These are phyloP conservation scores for Chaetomium cochliodes DNA, from an alignment of 495 filamentous ascomycete species.

Conservation along the genomic window DNA sequence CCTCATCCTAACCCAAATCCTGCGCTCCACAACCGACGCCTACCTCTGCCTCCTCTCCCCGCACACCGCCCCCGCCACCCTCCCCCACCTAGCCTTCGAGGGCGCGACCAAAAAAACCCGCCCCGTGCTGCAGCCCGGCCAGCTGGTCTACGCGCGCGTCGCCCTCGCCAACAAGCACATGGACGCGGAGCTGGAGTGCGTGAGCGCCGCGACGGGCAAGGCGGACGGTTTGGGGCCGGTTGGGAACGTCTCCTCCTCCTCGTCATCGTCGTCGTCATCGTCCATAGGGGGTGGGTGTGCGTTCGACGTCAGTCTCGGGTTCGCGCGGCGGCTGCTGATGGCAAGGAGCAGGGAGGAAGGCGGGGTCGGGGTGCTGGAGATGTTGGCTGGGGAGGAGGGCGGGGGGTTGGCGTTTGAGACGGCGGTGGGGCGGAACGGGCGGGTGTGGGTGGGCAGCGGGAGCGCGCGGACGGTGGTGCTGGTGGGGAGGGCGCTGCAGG, in stretches of 20 bases:
- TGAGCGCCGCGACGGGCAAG: conserved; percentile 81
- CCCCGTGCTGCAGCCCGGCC: conserved; percentile 68
- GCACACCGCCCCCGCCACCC: conserved; percentile 68
- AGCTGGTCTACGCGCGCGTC: conserved; percentile 83
- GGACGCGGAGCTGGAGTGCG: conserved; percentile 87
- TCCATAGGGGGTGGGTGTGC: too few relatives aligned
- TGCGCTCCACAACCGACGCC: conserved; percentile 68
- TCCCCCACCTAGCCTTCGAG: conserved; percentile 89
- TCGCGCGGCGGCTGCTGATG: conserved; percentile 75
- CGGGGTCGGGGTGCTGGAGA: conserved; percentile 73
- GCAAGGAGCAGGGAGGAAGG: conserved; percentile 61
- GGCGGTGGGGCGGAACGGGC: conserved; percentile 91
- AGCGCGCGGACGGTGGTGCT: conserved; percentile 63
- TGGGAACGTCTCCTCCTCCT: not conserved
- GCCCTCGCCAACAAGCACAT: conserved; percentile 72
- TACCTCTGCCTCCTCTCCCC: conserved; percentile 62
- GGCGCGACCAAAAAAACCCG: conserved; percentile 87
- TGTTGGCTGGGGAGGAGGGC: conserved; percentile 64
- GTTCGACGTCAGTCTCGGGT: conserved; percentile 73
- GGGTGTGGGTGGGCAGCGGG: conserved; percentile 82
- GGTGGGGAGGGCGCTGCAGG: conserved; percentile 75
- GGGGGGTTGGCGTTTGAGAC: conserved; percentile 77
- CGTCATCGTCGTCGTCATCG: too few relatives aligned
- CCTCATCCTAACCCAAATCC: conserved; percentile 79
- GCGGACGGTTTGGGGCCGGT: conserved; percentile 84